phyloP scores from a whole-genome alignment of 2,329 filamentous ascomycete species.

The Calonectria naviculata region DNA sequence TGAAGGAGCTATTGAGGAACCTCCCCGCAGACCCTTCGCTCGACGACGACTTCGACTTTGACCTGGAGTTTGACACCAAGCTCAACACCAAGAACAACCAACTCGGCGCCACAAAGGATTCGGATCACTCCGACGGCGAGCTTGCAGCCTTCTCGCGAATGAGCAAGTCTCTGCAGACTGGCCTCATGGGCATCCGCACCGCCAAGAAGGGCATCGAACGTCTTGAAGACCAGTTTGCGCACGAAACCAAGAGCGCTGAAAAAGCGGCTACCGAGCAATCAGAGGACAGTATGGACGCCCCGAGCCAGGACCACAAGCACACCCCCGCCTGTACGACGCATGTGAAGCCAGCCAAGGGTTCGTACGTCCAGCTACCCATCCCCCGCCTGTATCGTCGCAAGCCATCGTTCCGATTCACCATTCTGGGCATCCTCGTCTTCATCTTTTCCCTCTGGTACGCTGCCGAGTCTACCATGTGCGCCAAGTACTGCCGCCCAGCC shows the following conservation, averaged over 20 bases:
- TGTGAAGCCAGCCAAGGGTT: slow-evolving; percentile 30
- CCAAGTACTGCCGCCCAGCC: slow-evolving; percentile 63
- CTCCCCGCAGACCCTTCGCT: slow-evolving; percentile 34
- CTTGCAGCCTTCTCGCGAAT: slow-evolving; percentile 60
- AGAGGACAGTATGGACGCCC: slow-evolving; percentile 25
- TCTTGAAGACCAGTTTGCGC: slow-evolving; percentile 63
- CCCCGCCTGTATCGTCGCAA: slow-evolving; percentile 58
- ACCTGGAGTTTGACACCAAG: slow-evolving; percentile 39
- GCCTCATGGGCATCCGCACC: slow-evolving; percentile 62
- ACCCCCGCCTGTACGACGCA: slow-evolving; percentile 27
- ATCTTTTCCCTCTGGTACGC: slow-evolving; percentile 63
- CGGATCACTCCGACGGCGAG: slow-evolving; percentile 51
- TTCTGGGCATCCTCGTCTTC: slow-evolving; percentile 58
- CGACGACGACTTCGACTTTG: slow-evolving; percentile 39
- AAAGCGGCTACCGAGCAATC: slow-evolving; percentile 17
- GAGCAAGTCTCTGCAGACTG: slow-evolving; percentile 62
- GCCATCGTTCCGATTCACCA: slow-evolving; percentile 59
- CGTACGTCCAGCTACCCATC: slow-evolving; percentile 56
- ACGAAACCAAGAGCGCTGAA: slow-evolving; percentile 41
- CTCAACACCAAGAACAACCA: slow-evolving; percentile 38
- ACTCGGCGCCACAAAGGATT: slow-evolving; percentile 31
- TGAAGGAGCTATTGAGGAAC: slow-evolving; percentile 40
- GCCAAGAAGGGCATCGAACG: slow-evolving; percentile 69
- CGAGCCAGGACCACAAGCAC: slow-evolving; percentile 22
- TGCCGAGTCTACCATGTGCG: slow-evolving; percentile 65